A percentile compares a stretch with the other conserved stretches of the same genome.
These are phyloP conservation scores for Hypoxylon sp. DNA, from an alignment of 2,329 filamentous ascomycete species.

Conservation along the genomic window DNA sequence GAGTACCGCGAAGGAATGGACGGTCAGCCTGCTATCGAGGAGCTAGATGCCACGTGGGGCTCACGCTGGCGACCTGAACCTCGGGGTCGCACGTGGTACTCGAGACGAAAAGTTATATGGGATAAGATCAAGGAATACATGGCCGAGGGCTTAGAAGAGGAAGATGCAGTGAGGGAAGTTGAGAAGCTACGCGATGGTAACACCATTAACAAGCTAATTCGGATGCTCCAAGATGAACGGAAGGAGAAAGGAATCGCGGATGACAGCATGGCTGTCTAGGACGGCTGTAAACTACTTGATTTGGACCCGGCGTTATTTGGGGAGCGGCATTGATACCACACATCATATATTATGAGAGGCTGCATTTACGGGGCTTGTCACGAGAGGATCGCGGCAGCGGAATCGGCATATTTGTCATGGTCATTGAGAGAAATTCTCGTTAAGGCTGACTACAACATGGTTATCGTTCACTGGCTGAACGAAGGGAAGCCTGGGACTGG, in stretches of 20 bases:
- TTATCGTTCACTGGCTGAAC: slow-evolving; percentile 49
- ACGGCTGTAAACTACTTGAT: slow-evolving; percentile 30
- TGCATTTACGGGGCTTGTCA: slow-evolving; percentile 44
- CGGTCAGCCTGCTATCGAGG: slow-evolving; percentile 57
- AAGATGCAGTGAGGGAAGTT: slow-evolving; percentile 56
- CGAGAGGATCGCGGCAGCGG: slow-evolving; percentile 37
- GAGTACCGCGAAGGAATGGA: slow-evolving; percentile 58
- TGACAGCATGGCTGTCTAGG: slow-evolving; percentile 48
- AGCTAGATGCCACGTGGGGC: slow-evolving; percentile 56
- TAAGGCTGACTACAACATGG: slow-evolving; percentile 24
- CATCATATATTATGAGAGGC: slow-evolving; percentile 46
- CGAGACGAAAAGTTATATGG: slow-evolving; percentile 58
- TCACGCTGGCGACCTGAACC: slow-evolving; percentile 58
- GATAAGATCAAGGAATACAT: slow-evolving; percentile 59
- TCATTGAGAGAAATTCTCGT: slow-evolving; percentile 23
- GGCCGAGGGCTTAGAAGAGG: slow-evolving; percentile 56
- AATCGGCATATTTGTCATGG: slow-evolving; percentile 35
- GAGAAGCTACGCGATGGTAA: slow-evolving; percentile 57
- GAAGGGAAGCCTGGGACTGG: slow-evolving; percentile 30
- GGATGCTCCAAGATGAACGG: slow-evolving; percentile 56
- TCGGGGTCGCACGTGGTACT: slow-evolving; percentile 58
- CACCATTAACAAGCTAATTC: slow-evolving; percentile 58
- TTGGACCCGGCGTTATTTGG: slow-evolving; percentile 46
- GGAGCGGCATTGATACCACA: slow-evolving; percentile 51
- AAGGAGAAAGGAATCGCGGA: slow-evolving; percentile 55